Evolutionary conservation across 352 stramenopile species (phyloP), one percentile per base, ranked within the genome.

Genomic region (Phytophthora melonis): DNA sequence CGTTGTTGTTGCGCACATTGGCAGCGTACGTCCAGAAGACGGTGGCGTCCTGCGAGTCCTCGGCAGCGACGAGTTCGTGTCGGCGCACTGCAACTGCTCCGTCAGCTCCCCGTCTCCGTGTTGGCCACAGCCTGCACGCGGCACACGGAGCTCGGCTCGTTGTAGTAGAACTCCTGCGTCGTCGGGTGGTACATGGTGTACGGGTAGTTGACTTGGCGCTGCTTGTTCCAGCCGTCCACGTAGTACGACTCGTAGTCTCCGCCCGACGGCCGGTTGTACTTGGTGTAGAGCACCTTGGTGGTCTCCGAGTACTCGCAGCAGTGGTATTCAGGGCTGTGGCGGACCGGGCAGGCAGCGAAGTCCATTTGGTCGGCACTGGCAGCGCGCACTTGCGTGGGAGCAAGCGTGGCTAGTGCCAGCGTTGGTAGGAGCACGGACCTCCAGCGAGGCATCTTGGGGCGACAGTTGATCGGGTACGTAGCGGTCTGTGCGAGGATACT

Each of bases 1-100:
- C 81, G 41, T 88, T 88, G 60, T 88, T 88, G 69, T 86, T 88
- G 52, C 71, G 79, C 21, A 63, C 49, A 52, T 86, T 88, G 57
- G 65, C 66, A 11, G 25, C 52, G 32, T 70, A 86, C 2, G 73
- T 83, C 81, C 78, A 86, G 52, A 82, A 88, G 39, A 84, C 68
- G 14, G 54, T 79, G 14, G 32, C 61, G 43, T 87, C 66, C 25
- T 74, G 75, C 5, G 78, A 83, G 32, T 65, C 67, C 13, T 62
- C 47, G 23, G 59, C 16, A 85, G 62, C 2, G 78, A 85, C 47
- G 69, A 64, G 43, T 85, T 85, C 9, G 32, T 68, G 66, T 58
- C 36, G 16, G 49, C 68, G 60, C 79, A 84, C 63, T 86, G 79
- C 45, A 86, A 43, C 25, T 71, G 36, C 56, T 86, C 58, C 3